These are phyloP conservation scores for Eucalyptus sp. DNA, from an alignment of 345 rosid genomes.

Conservation along the genomic window DNA sequence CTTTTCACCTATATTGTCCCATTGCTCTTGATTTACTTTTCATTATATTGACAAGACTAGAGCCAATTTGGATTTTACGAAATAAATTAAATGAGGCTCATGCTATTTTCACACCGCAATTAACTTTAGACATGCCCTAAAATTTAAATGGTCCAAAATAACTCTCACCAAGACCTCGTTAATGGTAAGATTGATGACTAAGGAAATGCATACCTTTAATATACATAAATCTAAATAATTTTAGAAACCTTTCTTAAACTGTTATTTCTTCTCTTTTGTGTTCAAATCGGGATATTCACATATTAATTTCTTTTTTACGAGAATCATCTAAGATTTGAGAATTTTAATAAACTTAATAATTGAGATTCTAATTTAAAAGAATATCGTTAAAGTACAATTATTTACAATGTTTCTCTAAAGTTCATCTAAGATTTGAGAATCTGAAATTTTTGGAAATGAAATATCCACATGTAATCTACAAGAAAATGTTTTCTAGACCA, in stretches of 20 bases:
- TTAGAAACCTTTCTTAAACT: not conserved
- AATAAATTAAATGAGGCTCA: not conserved
- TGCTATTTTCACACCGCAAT: not conserved
- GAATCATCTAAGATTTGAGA: not conserved
- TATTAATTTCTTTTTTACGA: not conserved
- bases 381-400: not conserved
- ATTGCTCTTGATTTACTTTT: not conserved
- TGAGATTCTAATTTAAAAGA: not conserved
- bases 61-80: not conserved
- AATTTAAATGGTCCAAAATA: not conserved
- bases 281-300: not conserved
- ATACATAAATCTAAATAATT: not conserved
- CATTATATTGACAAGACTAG: not conserved
- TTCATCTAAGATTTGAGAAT: not conserved
- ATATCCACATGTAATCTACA: not conserved
- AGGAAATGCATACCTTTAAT: not conserved
- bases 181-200: not conserved
- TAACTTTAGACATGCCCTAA: not conserved
- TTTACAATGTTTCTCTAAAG: not conserved
- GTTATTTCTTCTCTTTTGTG: not conserved
- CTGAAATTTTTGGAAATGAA: not conserved
- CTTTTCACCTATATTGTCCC: not conserved
- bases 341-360: not conserved
- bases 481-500: not conserved
- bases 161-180: not conserved